A percentile compares a stretch with the other conserved stretches of the same genome.
phyloP scores from a whole-genome alignment of 345 rosid genomes.

The Acer saccharum region DNA sequence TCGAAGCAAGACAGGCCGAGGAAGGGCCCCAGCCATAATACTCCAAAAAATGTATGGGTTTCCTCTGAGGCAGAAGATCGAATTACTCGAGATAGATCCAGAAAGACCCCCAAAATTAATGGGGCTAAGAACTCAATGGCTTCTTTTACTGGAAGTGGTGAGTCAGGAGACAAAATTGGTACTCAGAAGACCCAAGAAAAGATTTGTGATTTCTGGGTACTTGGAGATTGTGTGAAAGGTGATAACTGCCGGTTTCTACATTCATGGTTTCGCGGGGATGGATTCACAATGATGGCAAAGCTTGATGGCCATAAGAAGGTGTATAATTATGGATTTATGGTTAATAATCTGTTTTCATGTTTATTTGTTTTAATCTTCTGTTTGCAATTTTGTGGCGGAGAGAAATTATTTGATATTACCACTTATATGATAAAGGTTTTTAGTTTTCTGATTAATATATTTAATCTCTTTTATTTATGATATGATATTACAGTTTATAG shows the following conservation, averaged over 20 bases:
- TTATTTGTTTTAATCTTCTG: background rate
- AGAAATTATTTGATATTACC: background rate
- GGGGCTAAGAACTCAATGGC: slow-evolving; percentile 3
- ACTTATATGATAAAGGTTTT: background rate
- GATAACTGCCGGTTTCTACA: slow-evolving; percentile 34
- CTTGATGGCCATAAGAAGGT: slow-evolving; percentile 39
- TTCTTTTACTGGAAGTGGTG: slow-evolving; percentile 10
- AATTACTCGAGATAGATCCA: background rate
- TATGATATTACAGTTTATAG: no score
- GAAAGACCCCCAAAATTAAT: background rate
- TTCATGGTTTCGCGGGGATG: slow-evolving; percentile 28
- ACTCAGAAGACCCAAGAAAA: background rate
- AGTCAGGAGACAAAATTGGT: background rate
- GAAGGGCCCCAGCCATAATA: slow-evolving; percentile 6
- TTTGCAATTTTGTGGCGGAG: background rate
- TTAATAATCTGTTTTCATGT: background rate
- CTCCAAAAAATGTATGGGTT: background rate
- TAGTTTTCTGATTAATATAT: background rate
- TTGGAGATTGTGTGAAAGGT: slow-evolving; percentile 29
- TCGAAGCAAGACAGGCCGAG: background rate
- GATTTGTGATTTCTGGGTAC: slow-evolving; percentile 31
- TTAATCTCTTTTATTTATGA: no score
- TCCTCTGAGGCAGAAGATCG: background rate
- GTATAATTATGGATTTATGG: slow-evolving; percentile 15
- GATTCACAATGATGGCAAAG: slow-evolving; percentile 32